Evolutionary conservation across 2,329 filamentous ascomycete species (phyloP).

Genomic region (Aureobasidium sp.): DNA sequence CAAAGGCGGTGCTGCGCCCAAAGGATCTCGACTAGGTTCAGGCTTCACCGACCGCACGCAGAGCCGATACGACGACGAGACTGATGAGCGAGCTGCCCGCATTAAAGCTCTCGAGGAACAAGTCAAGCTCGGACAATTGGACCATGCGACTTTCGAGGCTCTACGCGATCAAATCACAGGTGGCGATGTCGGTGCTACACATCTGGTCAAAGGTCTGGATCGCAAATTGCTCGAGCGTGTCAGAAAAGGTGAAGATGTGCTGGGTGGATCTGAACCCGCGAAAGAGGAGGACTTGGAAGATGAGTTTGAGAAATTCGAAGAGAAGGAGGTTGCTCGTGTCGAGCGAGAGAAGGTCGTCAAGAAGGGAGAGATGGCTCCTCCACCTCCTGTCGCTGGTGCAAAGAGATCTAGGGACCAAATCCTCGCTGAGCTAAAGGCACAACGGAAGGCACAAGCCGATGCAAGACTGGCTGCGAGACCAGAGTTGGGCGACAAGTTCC

Average conservation of each 20-base stretch:
- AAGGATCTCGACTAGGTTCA: conserved; percentile 67
- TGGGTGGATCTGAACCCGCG: conserved; percentile 27
- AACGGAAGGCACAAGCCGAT: conserved; percentile 37
- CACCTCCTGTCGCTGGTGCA: conserved; percentile 33
- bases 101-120: conserved; percentile 74
- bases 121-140: conserved; percentile 76
- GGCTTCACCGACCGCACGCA: conserved; percentile 81
- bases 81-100: conserved; percentile 52
- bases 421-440: conserved; percentile 49
- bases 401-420: conserved; percentile 52
- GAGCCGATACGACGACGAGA: conserved; percentile 45
- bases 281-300: conserved; percentile 31
- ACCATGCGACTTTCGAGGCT: conserved; percentile 67
- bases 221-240: conserved; percentile 67
- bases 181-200: conserved; percentile 70
- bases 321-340: conserved; percentile 62
- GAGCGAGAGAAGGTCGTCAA: conserved; percentile 50
- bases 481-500: conserved; percentile 46
- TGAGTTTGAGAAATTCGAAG: conserved; percentile 45
- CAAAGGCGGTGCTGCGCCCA: conserved; percentile 65
- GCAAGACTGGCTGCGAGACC: conserved; percentile 38
- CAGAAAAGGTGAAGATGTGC: conserved; percentile 54
- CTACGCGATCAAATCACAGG: conserved; percentile 69
- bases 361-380: conserved; percentile 40
- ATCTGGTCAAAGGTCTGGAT: conserved; percentile 88